These are phyloP conservation scores for Rhodotorula diobovata DNA, from an alignment of 768 basidiomycete genomes.

Conservation along the genomic window DNA sequence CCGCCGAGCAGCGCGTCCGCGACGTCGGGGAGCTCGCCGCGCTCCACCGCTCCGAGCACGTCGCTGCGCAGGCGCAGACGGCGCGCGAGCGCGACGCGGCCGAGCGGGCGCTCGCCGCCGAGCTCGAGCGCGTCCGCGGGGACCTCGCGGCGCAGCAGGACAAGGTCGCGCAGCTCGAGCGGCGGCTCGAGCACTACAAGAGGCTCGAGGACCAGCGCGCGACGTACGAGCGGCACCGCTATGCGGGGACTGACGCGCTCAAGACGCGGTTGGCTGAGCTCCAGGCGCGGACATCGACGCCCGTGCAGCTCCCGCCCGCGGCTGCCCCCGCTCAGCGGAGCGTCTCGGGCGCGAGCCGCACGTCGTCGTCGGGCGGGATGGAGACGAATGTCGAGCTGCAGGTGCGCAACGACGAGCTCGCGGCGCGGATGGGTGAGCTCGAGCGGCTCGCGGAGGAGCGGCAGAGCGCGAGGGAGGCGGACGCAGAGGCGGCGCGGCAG, in stretches of 20 bases:
- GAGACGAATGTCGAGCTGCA: conserved; percentile 10
- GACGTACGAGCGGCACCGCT: conserved; percentile 15
- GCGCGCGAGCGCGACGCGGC: conserved; percentile 15
- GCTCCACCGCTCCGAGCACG: conserved; percentile 3
- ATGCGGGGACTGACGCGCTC: conserved; percentile 28
- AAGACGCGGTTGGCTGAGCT: conserved; percentile 25
- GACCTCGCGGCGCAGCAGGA: conserved; percentile 1
- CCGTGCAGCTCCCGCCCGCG: not conserved
- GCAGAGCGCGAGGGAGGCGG: not conserved
- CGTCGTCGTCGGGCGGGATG: not conserved
- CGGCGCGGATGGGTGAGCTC: not conserved
- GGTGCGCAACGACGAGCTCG: conserved; percentile 17
- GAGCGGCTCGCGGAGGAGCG: not conserved
- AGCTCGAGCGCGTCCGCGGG: not conserved
- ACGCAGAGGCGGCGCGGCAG: not conserved
- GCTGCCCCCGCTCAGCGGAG: not conserved
- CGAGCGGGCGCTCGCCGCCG: conserved; percentile 1
- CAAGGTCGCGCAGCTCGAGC: conserved; percentile 7
- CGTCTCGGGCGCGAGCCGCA: too few species aligned
- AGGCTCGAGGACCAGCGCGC: conserved; percentile 12
- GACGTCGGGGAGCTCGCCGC: conserved; percentile 16
- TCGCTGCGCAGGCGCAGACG: conserved; percentile 1
- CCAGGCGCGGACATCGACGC: not conserved
- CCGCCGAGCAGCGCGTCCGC: conserved; percentile 7
- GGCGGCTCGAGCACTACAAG: conserved; percentile 7